These are phyloP conservation scores for Cudoniella acicularis DNA, from an alignment of 495 filamentous ascomycete species.

Conservation along the genomic window DNA sequence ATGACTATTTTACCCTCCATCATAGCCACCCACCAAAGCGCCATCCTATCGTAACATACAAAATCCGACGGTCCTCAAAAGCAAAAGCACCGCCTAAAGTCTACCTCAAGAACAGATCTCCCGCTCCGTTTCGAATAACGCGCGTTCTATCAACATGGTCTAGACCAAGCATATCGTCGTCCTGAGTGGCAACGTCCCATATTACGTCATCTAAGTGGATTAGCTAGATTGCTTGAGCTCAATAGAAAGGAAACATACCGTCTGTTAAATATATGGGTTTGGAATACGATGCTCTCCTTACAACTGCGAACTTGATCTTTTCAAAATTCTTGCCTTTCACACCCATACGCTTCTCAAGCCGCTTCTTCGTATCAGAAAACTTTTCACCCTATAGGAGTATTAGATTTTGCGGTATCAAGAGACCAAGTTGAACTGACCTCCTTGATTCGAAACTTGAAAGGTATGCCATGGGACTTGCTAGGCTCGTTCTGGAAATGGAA, in stretches of 20 bases:
- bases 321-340: slow-evolving; percentile 98
- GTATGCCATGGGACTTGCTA: slow-evolving; percentile 69
- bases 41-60: slow-evolving; percentile 8
- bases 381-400: slow-evolving; percentile 45
- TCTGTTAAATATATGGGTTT: slow-evolving; percentile 81
- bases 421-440: slow-evolving; percentile 52
- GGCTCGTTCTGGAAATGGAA: slow-evolving; percentile 92
- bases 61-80: background rate
- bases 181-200: slow-evolving; percentile 60
- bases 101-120: slow-evolving; percentile 56
- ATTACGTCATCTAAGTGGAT: slow-evolving; percentile 70
- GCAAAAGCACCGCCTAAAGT: slow-evolving; percentile 1
- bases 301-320: slow-evolving; percentile 93
- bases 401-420: background rate
- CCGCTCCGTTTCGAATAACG: slow-evolving; percentile 45
- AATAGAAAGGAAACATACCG: slow-evolving; percentile 51
- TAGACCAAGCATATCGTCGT: slow-evolving; percentile 81
- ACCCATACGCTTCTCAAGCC: slow-evolving; percentile 82
- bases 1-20: background rate
- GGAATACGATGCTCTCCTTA: slow-evolving; percentile 63
- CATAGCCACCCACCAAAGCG: slow-evolving; percentile 8
- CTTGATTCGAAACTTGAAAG: slow-evolving; percentile 87
- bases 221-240: slow-evolving; percentile 16
- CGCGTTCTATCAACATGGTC: slow-evolving; percentile 78
- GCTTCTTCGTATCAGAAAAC: slow-evolving; percentile 88